These are phyloP conservation scores for Lichtheimia hyalospora DNA, from an alignment of 371 early-diverging fungal species.

Conservation along the genomic window DNA sequence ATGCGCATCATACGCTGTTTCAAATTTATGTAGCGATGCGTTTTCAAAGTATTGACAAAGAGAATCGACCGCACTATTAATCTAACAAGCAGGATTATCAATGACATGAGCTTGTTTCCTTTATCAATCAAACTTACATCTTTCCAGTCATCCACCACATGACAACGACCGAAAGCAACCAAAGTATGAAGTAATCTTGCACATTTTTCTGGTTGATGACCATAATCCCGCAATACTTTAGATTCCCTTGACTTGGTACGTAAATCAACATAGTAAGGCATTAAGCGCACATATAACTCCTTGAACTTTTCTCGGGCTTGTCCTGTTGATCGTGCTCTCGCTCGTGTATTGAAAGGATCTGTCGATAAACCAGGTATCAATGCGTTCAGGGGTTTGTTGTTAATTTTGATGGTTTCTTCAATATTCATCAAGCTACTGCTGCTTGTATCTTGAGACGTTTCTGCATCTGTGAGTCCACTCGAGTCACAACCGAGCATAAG, in stretches of 20 bases:
- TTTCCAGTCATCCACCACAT: constrained; percentile 54
- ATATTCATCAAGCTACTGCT: constrained; percentile 31
- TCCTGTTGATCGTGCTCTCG: constrained; percentile 52
- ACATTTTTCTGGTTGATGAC: constrained; percentile 64
- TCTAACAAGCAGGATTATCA: not conserved
- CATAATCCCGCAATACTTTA: constrained; percentile 69
- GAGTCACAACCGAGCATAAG: constrained; percentile 37
- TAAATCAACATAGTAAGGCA: constrained; percentile 77
- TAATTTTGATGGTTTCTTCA: constrained; percentile 35
- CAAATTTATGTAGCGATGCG: constrained; percentile 75
- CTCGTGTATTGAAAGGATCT: constrained; percentile 56
- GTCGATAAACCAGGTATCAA: constrained; percentile 61
- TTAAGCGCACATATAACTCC: constrained; percentile 58
- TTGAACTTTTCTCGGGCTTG: constrained; percentile 70
- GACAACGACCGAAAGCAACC: constrained; percentile 55
- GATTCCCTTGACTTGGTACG: constrained; percentile 62
- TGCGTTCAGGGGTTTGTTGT: constrained; percentile 48
- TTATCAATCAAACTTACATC: constrained; percentile 33
- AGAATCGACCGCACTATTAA: constrained; percentile 55
- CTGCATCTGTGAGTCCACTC: constrained; percentile 25
- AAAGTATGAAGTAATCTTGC: constrained; percentile 66
- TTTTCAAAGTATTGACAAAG: constrained; percentile 82
- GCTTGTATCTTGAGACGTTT: not conserved
- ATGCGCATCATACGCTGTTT: constrained; percentile 72
- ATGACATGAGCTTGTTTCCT: not conserved